Evolutionary conservation across 1,284 basidiomycete species (phyloP).

Genomic region (Earliella scabrosa): DNA sequence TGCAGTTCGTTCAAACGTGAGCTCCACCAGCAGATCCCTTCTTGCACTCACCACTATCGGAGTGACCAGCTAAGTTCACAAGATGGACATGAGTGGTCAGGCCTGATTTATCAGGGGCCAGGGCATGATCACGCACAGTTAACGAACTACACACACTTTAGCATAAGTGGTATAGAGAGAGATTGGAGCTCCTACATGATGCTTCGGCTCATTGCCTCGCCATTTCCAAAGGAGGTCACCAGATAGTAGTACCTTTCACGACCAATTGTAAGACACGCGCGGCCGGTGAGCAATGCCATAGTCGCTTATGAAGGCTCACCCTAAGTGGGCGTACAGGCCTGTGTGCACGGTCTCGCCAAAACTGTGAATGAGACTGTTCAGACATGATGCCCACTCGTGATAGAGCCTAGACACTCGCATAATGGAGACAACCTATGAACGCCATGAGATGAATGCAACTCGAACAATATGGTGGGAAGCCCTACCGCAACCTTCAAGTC

Average conservation of each 20-base stretch:
- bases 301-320: neutral
- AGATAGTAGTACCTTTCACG: neutral
- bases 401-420: neutral
- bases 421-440: neutral
- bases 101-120: no score
- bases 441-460: neutral
- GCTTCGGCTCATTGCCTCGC: neutral
- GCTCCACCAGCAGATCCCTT: no score
- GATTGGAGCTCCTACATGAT: neutral
- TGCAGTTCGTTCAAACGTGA: no score
- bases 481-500: neutral
- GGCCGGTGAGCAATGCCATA: neutral
- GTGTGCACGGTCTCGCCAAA: neutral
- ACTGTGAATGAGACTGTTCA: neutral
- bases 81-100: no score
- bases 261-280: neutral
- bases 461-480: neutral
- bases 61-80: neutral
- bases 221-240: neutral
- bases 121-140: no score
- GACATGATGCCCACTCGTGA: neutral
- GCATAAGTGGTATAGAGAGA: neutral
- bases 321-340: neutral
- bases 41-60: neutral
- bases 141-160: no score